Evolutionary conservation across 73 alveolate species (phyloP).

Genomic region (Tetrahymena thermophila): DNA sequence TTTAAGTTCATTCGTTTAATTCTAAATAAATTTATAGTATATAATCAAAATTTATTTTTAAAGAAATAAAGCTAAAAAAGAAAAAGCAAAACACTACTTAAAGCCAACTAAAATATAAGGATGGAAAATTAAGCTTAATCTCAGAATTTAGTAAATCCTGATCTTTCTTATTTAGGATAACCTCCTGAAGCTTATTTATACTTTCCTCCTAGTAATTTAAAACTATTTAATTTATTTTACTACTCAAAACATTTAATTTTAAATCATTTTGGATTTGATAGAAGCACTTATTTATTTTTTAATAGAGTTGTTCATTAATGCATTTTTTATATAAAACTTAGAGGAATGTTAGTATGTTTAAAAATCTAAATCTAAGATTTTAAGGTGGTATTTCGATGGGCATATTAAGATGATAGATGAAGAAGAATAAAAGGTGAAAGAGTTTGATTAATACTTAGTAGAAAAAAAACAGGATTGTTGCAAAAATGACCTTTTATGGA

Average conservation of each 20-base stretch:
- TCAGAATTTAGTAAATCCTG: neutral
- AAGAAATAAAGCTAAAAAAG: neutral
- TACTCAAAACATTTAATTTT: no score
- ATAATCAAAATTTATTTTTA: neutral
- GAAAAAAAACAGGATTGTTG: neutral
- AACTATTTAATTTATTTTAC: neutral
- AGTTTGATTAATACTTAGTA: neutral
- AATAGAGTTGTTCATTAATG: no score
- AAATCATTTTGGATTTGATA: no score
- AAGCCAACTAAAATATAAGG: neutral
- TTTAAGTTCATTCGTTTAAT: neutral
- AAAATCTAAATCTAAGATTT: neutral
- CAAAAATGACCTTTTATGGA: neutral
- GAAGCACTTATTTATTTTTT: no score
- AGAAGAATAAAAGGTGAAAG: neutral
- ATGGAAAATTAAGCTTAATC: neutral
- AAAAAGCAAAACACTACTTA: neutral
- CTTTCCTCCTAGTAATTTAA: neutral
- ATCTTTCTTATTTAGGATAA: neutral
- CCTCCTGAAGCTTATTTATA: neutral
- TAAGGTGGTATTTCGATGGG: neutral
- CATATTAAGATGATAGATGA: neutral
- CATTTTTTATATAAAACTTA: neutral
- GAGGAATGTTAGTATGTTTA: neutral
- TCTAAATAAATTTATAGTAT: no score